phyloP scores from a whole-genome alignment of 306 rosid genomes.

The Lathyrus oleraceus region DNA sequence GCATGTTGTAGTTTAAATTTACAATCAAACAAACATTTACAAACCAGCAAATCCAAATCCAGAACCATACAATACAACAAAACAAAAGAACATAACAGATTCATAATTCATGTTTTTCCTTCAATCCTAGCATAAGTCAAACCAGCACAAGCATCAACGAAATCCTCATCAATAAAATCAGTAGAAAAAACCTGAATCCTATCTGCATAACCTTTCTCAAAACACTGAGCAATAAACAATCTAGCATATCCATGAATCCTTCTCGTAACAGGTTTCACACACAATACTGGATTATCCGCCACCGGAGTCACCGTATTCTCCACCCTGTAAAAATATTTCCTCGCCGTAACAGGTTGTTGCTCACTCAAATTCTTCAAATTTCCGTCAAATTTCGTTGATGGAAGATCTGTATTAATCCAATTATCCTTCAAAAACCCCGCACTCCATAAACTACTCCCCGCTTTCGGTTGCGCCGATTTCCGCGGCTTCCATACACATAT shows the following conservation, averaged over 20 bases:
- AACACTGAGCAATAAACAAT: slow-evolving; percentile 68
- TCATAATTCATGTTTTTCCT: slow-evolving; percentile 54
- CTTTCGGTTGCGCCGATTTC: slow-evolving; percentile 58
- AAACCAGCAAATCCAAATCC: not conserved
- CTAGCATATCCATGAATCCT: slow-evolving; percentile 74
- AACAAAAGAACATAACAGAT: not conserved
- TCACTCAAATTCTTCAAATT: slow-evolving; percentile 72
- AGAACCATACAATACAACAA: not conserved
- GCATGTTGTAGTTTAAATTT: not conserved
- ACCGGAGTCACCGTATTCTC: slow-evolving; percentile 92
- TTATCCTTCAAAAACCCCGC: slow-evolving; percentile 67
- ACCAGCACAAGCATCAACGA: slow-evolving; percentile 84
- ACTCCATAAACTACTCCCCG: slow-evolving; percentile 71
- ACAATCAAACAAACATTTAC: not conserved
- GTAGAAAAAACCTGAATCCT: slow-evolving; percentile 72
- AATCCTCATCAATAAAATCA: slow-evolving; percentile 76
- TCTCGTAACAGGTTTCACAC: slow-evolving; percentile 74
- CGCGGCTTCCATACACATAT: slow-evolving; percentile 91
- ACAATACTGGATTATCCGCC: slow-evolving; percentile 71
- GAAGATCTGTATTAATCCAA: slow-evolving; percentile 87
- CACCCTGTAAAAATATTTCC: slow-evolving; percentile 83
- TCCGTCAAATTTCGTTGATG: slow-evolving; percentile 79
- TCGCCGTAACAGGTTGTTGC: slow-evolving; percentile 54
- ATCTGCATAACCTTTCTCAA: slow-evolving; percentile 49
- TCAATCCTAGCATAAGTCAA: slow-evolving; percentile 68